These are phyloP conservation scores for Leccinum ochraceum DNA, from an alignment of 768 basidiomycete genomes.

Conservation along the genomic window DNA sequence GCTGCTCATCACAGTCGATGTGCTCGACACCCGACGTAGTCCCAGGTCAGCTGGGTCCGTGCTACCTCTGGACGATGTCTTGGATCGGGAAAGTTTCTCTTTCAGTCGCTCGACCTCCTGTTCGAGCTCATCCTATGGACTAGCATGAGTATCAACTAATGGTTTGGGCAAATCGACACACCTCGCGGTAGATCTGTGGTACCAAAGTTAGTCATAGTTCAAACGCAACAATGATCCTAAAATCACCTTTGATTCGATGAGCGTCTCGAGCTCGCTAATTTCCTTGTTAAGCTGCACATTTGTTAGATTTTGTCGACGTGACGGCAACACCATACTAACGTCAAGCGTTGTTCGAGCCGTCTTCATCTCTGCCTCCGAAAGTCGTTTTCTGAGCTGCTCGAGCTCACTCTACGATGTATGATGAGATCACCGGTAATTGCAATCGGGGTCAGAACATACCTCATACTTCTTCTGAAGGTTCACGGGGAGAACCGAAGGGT, in stretches of 20 bases:
- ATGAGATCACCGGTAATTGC: not conserved
- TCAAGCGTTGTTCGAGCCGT: conserved; percentile 67
- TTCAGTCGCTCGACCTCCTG: conserved; percentile 77
- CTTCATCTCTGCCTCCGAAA: conserved; percentile 74
- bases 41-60: conserved; percentile 38
- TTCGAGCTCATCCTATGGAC: conserved; percentile 76
- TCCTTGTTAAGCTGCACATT: conserved; percentile 77
- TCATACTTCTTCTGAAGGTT: conserved; percentile 54
- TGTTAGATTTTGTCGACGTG: conserved; percentile 1
- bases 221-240: not conserved
- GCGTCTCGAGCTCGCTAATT: conserved; percentile 86
- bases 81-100: conserved; percentile 61
- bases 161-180: conserved; percentile 27
- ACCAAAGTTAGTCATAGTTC: conserved; percentile 8
- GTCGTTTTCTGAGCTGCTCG: conserved; percentile 69
- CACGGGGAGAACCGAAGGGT: conserved; percentile 13
- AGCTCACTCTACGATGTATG: conserved; percentile 50
- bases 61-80: conserved; percentile 56
- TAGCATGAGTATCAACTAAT: conserved; percentile 15
- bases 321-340: conserved; percentile 40
- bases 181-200: conserved; percentile 80
- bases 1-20: conserved; percentile 27
- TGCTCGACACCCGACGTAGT: conserved; percentile 22
- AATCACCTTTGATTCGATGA: conserved; percentile 90
- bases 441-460: conserved; percentile 35